Conservation (phyloP, 2,329 filamentous ascomycete species). For the Cytospora paraplurivora region DNA sequence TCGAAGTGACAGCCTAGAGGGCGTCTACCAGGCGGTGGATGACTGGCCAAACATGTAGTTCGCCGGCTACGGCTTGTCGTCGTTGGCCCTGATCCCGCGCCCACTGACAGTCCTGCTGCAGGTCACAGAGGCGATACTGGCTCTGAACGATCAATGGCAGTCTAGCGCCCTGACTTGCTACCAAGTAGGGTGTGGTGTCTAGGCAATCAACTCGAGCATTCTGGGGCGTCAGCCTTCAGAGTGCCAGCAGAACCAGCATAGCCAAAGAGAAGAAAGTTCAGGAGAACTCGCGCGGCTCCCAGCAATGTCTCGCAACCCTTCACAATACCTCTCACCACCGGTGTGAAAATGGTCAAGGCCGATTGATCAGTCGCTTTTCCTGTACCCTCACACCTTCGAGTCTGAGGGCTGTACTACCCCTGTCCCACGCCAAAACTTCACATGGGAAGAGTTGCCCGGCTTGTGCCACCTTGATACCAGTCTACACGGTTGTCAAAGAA, state of each 20-base stretch:
- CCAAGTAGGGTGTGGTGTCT: slow-evolving; percentile 12
- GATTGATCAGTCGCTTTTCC: slow-evolving; percentile 13
- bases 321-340: slow-evolving; percentile 2
- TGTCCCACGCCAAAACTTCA: slow-evolving; percentile 21
- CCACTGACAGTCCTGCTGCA: slow-evolving; percentile 17
- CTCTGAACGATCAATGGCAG: slow-evolving; percentile 27
- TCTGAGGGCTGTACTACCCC: slow-evolving; percentile 19
- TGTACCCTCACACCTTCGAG: slow-evolving; percentile 19
- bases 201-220: slow-evolving; percentile 3
- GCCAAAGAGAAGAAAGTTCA: neutral
- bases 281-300: slow-evolving; percentile 21
- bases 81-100: slow-evolving; percentile 9
- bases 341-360: slow-evolving; percentile 13
- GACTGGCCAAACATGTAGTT: slow-evolving; percentile 20
- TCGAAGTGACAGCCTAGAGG: slow-evolving; percentile 17
- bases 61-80: slow-evolving; percentile 13
- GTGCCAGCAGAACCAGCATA: neutral
- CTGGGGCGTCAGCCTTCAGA: neutral
- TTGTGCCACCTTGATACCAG: slow-evolving; percentile 8
- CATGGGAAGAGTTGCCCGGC: slow-evolving; percentile 23
- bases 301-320: slow-evolving; percentile 4
- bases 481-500: slow-evolving; percentile 19
- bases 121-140: slow-evolving; percentile 11
- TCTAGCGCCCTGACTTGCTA: slow-evolving; percentile 12
- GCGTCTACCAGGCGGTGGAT: slow-evolving; percentile 8